A percentile compares a stretch with the other conserved stretches of the same genome.
phyloP scores from a whole-genome alignment of 768 basidiomycete species.

The Xerocomellus intermedius region DNA sequence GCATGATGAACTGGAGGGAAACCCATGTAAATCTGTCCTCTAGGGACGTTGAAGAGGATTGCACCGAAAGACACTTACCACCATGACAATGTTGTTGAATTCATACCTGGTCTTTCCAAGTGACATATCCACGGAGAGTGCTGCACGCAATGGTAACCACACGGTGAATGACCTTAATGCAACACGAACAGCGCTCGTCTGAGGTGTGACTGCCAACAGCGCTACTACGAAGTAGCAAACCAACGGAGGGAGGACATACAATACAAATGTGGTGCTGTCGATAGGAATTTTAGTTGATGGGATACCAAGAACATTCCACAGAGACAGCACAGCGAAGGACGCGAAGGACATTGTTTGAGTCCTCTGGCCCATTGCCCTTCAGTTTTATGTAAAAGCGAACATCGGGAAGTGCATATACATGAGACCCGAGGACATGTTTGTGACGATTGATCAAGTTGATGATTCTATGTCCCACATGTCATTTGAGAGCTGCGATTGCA shows the following conservation, averaged over 20 bases:
- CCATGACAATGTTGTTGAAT: background rate
- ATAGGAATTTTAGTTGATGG: background rate
- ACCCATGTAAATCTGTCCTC: background rate
- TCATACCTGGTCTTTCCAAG: background rate
- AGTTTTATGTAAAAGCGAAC: too few relatives aligned
- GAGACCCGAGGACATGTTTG: too few relatives aligned
- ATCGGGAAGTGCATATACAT: too few relatives aligned
- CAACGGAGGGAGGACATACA: background rate
- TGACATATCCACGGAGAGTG: conserved; percentile 1
- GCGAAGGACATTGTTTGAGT: too few relatives aligned
- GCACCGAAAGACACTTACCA: background rate
- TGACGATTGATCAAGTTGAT: too few relatives aligned
- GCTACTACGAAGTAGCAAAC: background rate
- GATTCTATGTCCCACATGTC: too few relatives aligned
- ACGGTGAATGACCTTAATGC: background rate
- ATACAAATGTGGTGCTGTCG: background rate
- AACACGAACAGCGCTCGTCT: background rate
- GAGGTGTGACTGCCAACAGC: background rate
- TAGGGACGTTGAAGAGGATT: too few relatives aligned
- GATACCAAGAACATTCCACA: background rate
- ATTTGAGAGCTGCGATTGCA: too few relatives aligned
- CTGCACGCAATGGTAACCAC: background rate
- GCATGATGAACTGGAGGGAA: background rate
- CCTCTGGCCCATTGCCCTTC: too few relatives aligned
- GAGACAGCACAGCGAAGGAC: background rate